A percentile compares a stretch with the other conserved stretches of the same genome.
These are phyloP conservation scores for Fusarium sp. DNA, from an alignment of 2,329 filamentous ascomycete species.

Conservation along the genomic window DNA sequence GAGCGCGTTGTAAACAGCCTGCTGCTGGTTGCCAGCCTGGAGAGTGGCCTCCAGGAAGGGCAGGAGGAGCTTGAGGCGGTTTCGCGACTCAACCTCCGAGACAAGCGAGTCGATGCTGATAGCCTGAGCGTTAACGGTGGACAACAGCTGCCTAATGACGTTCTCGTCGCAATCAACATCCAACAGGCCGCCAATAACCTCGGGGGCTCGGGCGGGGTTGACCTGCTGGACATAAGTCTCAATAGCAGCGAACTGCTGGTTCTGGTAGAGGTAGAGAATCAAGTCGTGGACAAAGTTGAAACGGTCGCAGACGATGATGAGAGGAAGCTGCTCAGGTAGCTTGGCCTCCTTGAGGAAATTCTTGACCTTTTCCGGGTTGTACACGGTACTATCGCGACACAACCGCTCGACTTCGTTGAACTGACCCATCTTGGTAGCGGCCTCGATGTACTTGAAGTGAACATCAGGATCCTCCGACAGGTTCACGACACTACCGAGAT, in stretches of 20 bases:
- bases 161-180: slow-evolving; percentile 98
- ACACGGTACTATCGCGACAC: slow-evolving; percentile 91
- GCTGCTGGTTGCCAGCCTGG: slow-evolving; percentile 91
- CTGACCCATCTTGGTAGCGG: slow-evolving; percentile 93
- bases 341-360: slow-evolving; percentile 99
- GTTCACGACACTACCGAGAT: slow-evolving; percentile 97
- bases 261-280: slow-evolving; percentile 97
- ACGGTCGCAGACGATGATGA: slow-evolving; percentile 99
- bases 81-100: slow-evolving; percentile 93
- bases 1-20: slow-evolving; percentile 95
- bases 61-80: slow-evolving; percentile 93
- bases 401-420: slow-evolving; percentile 97
- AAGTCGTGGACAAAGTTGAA: slow-evolving; percentile 99
- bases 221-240: slow-evolving; percentile 98
- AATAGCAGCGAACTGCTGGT: slow-evolving; percentile 99
- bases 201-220: slow-evolving; percentile 90
- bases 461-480: slow-evolving; percentile 95
- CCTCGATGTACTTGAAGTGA: slow-evolving; percentile 99
- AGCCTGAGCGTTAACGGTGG: slow-evolving; percentile 84
- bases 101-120: slow-evolving; percentile 97
- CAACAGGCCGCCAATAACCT: slow-evolving; percentile 91
- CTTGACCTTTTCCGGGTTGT: slow-evolving; percentile 96
- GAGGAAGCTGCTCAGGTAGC: slow-evolving; percentile 90
- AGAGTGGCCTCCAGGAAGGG: slow-evolving; percentile 96
- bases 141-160: slow-evolving; percentile 93